These are phyloP conservation scores for Paraurostyla sp. DNA, from an alignment of 73 alveolate species.

Conservation along the genomic window DNA sequence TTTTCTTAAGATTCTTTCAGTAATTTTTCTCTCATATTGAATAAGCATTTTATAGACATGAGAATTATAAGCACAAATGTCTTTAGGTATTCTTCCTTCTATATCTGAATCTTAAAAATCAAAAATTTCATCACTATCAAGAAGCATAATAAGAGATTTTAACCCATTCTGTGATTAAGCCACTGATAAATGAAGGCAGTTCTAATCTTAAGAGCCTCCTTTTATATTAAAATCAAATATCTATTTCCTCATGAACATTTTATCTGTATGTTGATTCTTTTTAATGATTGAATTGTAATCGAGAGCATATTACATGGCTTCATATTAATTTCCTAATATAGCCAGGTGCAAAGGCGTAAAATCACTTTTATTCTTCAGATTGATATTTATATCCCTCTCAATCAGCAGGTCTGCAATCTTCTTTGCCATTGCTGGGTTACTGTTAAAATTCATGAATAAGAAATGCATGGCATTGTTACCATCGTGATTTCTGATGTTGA, in stretches of 20 bases:
- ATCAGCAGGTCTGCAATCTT: slow-evolving; percentile 8
- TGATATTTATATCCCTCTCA: slow-evolving; percentile 28
- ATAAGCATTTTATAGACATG: slow-evolving; percentile 35
- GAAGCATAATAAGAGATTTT: neutral
- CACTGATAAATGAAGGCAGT: slow-evolving; percentile 31
- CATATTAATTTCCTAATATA: neutral
- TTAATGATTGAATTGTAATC: neutral
- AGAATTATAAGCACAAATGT: slow-evolving; percentile 61
- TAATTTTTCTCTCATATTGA: neutral
- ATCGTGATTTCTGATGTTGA: slow-evolving; percentile 40
- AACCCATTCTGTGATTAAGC: neutral
- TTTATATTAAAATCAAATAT: neutral
- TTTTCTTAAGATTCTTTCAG: neutral
- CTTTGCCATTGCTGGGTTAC: neutral
- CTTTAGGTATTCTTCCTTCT: slow-evolving; percentile 50
- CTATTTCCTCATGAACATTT: neutral
- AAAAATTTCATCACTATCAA: neutral
- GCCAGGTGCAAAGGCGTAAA: slow-evolving; percentile 54
- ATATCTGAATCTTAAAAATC: neutral
- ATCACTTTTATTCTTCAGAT: slow-evolving; percentile 41
- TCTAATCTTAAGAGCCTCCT: slow-evolving; percentile 31
- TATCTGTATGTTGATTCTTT: neutral
- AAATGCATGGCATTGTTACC: slow-evolving; percentile 61
- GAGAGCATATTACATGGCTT: slow-evolving; percentile 49
- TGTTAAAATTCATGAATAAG: slow-evolving; percentile 4